A percentile compares a stretch with the other conserved stretches of the same genome.
phyloP scores from a whole-genome alignment of 108 stramenopile species.

The Nannochloropsis gaditana region DNA sequence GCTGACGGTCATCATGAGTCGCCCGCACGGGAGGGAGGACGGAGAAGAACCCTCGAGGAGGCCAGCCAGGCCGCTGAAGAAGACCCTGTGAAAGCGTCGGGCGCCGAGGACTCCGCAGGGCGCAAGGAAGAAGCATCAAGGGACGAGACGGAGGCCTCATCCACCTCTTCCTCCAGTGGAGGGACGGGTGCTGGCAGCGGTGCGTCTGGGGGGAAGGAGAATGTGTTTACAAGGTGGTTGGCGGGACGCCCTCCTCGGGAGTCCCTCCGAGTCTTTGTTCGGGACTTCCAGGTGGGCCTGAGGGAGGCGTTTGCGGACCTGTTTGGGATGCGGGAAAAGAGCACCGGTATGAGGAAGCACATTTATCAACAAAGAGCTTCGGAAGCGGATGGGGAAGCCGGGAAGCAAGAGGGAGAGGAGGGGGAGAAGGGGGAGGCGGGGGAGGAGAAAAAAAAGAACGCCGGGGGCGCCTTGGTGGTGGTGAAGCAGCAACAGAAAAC shows the following conservation, averaged over 20 bases:
- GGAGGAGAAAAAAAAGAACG: slow-evolving; percentile 24
- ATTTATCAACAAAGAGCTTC: not conserved
- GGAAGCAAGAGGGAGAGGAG: slow-evolving; percentile 14
- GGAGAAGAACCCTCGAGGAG: not conserved
- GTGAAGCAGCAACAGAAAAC: slow-evolving; percentile 81
- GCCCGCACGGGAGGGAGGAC: not conserved
- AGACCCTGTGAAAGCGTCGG: not conserved
- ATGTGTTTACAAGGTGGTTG: not conserved
- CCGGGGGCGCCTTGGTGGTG: slow-evolving; percentile 56
- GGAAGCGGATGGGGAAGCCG: not conserved
- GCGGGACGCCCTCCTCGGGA: not conserved
- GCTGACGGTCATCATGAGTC: too few species aligned
- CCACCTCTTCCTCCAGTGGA: not conserved
- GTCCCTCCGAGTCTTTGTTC: not conserved
- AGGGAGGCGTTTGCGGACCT: not conserved
- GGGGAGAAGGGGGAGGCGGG: slow-evolving; percentile 22
- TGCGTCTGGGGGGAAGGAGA: not conserved
- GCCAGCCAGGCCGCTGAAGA: not conserved
- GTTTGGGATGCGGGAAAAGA: slow-evolving; percentile 22
- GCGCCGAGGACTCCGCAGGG: not conserved
- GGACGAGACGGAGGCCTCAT: not conserved
- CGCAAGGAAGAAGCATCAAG: not conserved
- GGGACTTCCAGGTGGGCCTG: not conserved
- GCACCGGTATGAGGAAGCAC: slow-evolving; percentile 1
- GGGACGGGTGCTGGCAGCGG: not conserved